These are phyloP conservation scores for Botryotinia narcissicola DNA, from an alignment of 2,329 filamentous ascomycete species.

Conservation along the genomic window DNA sequence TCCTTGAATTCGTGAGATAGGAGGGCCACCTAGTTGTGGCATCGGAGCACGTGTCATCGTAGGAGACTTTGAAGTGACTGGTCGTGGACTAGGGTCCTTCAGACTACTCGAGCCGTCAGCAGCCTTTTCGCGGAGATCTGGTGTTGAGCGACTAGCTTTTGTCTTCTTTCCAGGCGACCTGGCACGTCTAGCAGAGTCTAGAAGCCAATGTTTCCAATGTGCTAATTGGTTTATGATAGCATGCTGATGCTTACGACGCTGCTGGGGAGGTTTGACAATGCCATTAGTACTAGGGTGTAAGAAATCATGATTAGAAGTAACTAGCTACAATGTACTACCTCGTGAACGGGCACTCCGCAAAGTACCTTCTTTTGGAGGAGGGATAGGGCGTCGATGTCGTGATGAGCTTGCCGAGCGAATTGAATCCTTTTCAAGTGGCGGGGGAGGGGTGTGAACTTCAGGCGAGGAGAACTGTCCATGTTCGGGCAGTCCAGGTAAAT, in stretches of 20 bases:
- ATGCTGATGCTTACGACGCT: constrained; percentile 56
- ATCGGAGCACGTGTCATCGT: constrained; percentile 39
- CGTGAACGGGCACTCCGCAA: constrained; percentile 68
- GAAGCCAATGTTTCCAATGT: constrained; percentile 69
- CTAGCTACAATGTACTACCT: constrained; percentile 83
- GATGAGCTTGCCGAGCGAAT: constrained; percentile 75
- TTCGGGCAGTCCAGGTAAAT: constrained; percentile 76
- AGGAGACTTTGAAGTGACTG: constrained; percentile 53
- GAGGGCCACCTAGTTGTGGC: constrained; percentile 37
- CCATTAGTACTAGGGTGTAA: constrained; percentile 48
- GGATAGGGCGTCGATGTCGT: constrained; percentile 69
- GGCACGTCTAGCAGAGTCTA: constrained; percentile 63
- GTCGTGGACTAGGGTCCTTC: constrained; percentile 56
- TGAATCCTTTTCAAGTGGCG: constrained; percentile 76
- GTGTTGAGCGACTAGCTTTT: constrained; percentile 48
- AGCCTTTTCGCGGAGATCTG: constrained; percentile 55
- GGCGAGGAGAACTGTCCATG: constrained; percentile 39
- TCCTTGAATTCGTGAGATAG: constrained; percentile 41
- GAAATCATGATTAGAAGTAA: constrained; percentile 64
- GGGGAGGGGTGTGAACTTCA: constrained; percentile 53
- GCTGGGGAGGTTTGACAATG: constrained; percentile 37
- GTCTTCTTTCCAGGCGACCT: constrained; percentile 50
- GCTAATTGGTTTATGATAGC: constrained; percentile 65
- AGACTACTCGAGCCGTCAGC: constrained; percentile 42
- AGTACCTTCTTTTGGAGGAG: constrained; percentile 80